Base-by-base conservation (phyloP, 176 grass and related monocot genomes). In the Themeda triandra region DNA sequence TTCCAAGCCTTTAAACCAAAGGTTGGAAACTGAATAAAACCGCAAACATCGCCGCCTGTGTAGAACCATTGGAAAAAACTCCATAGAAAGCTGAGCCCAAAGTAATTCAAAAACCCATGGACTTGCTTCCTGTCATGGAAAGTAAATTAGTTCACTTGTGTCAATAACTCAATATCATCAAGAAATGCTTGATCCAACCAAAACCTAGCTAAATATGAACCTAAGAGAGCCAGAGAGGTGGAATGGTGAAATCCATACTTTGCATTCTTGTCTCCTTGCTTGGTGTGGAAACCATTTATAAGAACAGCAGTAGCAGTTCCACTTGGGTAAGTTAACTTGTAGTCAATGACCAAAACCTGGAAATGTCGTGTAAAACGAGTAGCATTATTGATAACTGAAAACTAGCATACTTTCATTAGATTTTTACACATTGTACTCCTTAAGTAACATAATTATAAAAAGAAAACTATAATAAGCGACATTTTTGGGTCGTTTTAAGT, bases 31-130 rank as follows among this genome's bases (percentile, higher is more conserved):
- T 97, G 90, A 66, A 93, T 72, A 84, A 97, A 97, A 51, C 95
- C 95, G 56, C 95, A 97, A 19, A 19, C 69, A 63, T 91, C 88
- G 40, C 95, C 92, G 1, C 95, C 95, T 0, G 95, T 91, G 78
- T 86, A 97, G 85, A 97, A 97, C 95, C 95, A 97, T 27, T 97
- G 88, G 84, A 97, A 97, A 80, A 94, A 91, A 23, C 95, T 97
- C 95, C 95, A 97, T 5, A 94, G 0, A 32, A 94, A 91, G 60
- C 95, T 97, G 9, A 91, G 21, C 21, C 86, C 80, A 17, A 97
- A 97, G 69, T 87, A 97, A 59, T 88, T 97, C 7, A 88, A 48
- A 58, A 97, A 97, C 35, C 92, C 92, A 79, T 25, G 88, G 42
- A 97, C 89, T 78, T 94, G 95, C 40, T 76, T 91, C 75, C 95